A percentile compares a stretch with the other conserved stretches of the same genome.
phyloP scores from a whole-genome alignment of 2,329 filamentous ascomycete genomes.

The Verticillium albo-atrum region DNA sequence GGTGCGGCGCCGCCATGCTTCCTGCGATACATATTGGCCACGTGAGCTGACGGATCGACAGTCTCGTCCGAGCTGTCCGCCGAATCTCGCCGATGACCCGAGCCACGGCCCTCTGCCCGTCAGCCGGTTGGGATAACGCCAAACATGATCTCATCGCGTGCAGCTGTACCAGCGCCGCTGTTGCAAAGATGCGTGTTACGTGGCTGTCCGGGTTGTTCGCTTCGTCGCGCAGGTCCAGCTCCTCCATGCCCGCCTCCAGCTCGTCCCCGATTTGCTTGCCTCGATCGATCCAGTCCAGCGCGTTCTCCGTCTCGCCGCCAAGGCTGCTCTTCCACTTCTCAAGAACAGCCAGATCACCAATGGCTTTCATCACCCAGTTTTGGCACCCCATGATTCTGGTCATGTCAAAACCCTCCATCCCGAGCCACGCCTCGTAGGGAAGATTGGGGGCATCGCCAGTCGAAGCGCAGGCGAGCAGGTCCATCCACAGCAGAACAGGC shows the following conservation, averaged over 20 bases:
- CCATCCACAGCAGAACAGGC: conserved; percentile 8
- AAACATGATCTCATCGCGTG: not conserved
- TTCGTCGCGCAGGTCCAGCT: not conserved
- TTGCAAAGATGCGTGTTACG: conserved; percentile 7
- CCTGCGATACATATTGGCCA: conserved; percentile 7
- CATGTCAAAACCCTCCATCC: conserved; percentile 4
- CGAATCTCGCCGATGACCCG: conserved; percentile 2
- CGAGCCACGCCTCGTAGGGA: conserved; percentile 4
- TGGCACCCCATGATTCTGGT: conserved; percentile 9
- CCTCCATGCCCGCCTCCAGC: not conserved
- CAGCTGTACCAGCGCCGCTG: conserved; percentile 1
- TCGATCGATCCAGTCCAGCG: not conserved
- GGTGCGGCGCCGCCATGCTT: conserved; percentile 1
- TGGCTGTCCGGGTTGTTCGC: not conserved
- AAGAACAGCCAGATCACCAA: conserved; percentile 6
- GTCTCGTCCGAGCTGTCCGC: not conserved
- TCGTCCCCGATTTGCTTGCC: not conserved
- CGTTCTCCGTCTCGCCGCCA: not conserved
- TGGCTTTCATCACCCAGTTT: conserved; percentile 8
- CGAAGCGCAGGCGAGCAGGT: conserved; percentile 5
- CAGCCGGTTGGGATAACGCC: too few relatives aligned
- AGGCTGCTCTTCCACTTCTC: not conserved
- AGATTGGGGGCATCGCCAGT: conserved; percentile 3
- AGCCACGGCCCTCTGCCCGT: not conserved
- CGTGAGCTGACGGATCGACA: conserved; percentile 3